Base-by-base conservation (phyloP, 208 protist species). In the Angomonas deanei region DNA sequence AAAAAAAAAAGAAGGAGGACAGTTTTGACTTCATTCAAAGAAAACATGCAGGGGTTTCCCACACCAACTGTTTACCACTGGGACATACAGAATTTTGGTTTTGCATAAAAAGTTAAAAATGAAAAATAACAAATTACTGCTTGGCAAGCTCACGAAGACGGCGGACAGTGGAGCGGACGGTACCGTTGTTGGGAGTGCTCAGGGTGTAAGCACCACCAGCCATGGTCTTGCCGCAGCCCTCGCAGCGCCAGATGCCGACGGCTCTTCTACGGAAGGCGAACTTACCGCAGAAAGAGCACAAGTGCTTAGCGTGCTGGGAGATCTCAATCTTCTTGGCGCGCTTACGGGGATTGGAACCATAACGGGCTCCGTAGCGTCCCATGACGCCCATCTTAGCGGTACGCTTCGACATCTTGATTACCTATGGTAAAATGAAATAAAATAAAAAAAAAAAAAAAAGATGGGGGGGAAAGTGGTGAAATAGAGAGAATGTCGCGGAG, bases 341-440 rank as follows among this genome's bases (percentile, higher is more conserved):
- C 86, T 99, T 99, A 83, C 98, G 86, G 26, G 98, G 92, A 70
- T 98, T 98, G 67, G 98, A 86, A 97, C 98, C 98, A 82, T 99
- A 99, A 75, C 98, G 94, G 74, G 97, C 97, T 71, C 97, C 98
- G 82, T 99, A 99, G 89, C 99, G 99, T 61, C 98, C 98, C 81
- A 97, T 97, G 72, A 99, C 93, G 74, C 98, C 98, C 86, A 99
- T 98, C 93, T 99, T 99, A 63, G 98, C 97, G 19, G 98, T 99
- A 66, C 97, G 95, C 82, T 99, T 99, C 50, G 93, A 77, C 97
- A 50, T 50, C n/a, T 50, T 21, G 17, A 50, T 23, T 27, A n/a
- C 4, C n/a, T 27, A 50, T 6, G 8, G 46, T 21, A 50, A 50
- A 23, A 50, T 27, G n/a, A 50, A 50, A 46, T 57, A 57, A 66